Base-by-base conservation (phyloP, 139 green algal genomes). In the Micractinium sp. region DNA sequence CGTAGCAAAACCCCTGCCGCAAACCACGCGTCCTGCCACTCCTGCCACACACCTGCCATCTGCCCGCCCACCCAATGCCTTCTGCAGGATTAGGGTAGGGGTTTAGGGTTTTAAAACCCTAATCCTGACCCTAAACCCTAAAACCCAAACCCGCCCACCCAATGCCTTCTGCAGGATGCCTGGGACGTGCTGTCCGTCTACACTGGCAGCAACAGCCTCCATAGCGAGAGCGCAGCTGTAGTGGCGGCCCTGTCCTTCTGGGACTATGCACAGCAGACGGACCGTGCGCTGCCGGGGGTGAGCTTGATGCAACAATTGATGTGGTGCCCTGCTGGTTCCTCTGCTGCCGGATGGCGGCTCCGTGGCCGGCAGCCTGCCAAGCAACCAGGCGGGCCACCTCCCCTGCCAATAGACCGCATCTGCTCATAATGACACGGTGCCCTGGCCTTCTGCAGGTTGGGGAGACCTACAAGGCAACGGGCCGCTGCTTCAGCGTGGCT, bases 401-500 rank as follows among this genome's bases (percentile, higher is more conserved):
- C 2, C 9, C 20, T 71, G 63, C 63, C 63, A 31, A 71, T 71
- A 23, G 63, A 31, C 12, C 3, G 25, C 27, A 35, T 13, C 69
- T 15, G 25, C 69, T 76, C 20, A 76, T 2, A 15, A 36, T 76
- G 66, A 13, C 25, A 76, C 27, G n/a, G 29, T 77, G 71, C 36
- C 22, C 36, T 27, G 0, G 23, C 27, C 41, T 18, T 12, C 9
- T 19, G 83, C 89, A 88, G 85, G 56, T 47, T 22, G 53, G 91
- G 22, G 76, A 91, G 33, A 85, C 92, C 19, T 92, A 92, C 78
- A 93, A 92, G 71, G 79, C 87, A 56, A 93, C 85, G 7, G 92
- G 92, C 20, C 87, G 92, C 78, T 93, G 90, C 88, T 91, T 98
- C 86, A 96, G 92, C 47, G 96, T 97, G 36, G 94, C 95, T 31